phyloP scores from a whole-genome alignment of 2,329 filamentous ascomycete species.

The Beauveria bassiana region DNA sequence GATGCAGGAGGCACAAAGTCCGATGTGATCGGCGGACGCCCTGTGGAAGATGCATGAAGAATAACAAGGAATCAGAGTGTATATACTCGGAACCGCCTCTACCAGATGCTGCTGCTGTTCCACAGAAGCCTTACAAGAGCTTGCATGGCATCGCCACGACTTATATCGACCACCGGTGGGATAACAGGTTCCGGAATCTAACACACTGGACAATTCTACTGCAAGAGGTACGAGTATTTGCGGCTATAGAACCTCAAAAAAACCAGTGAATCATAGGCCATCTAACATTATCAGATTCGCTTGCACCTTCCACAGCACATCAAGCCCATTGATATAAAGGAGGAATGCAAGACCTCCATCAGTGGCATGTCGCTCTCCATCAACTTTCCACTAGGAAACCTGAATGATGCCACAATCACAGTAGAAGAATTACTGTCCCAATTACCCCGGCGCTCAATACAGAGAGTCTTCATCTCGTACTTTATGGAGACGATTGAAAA shows the following conservation, averaged over 20 bases:
- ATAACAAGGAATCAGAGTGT: conserved; percentile 7
- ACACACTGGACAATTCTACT: conserved; percentile 4
- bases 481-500: conserved; percentile 10
- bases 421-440: background rate
- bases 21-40: conserved; percentile 6
- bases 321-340: background rate
- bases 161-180: conserved; percentile 8
- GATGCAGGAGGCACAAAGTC: conserved; percentile 10
- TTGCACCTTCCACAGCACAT: background rate
- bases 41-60: conserved; percentile 9
- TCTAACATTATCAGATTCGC: background rate
- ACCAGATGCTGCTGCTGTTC: background rate
- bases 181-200: background rate
- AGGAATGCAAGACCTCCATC: background rate
- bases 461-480: conserved; percentile 4
- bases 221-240: background rate
- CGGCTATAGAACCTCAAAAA: too few relatives aligned
- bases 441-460: background rate
- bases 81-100: background rate
- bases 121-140: background rate
- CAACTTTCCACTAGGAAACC: conserved; percentile 11
- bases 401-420: background rate
- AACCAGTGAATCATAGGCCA: background rate
- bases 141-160: conserved; percentile 6
- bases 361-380: conserved; percentile 7